Conservation (phyloP, 164 flowering plant genomes). For the Aristolochia californica region DNA sequence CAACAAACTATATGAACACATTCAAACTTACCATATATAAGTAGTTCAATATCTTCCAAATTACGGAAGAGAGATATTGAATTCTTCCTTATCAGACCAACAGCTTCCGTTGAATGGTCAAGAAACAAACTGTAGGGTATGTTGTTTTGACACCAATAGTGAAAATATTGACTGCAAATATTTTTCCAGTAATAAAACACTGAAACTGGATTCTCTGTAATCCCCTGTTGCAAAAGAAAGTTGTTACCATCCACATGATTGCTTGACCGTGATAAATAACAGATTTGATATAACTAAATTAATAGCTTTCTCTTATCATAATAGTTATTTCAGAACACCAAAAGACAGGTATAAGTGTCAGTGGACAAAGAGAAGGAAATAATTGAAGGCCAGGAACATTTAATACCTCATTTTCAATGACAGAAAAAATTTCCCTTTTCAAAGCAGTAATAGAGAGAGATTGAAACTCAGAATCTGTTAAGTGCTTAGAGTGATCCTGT, state of each 20-base stretch:
- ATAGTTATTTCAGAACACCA: not conserved
- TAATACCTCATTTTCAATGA: constrained; percentile 70
- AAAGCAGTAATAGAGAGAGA: constrained; percentile 56
- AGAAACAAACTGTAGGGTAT: constrained; percentile 47
- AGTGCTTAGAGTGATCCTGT: constrained; percentile 51
- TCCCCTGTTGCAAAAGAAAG: constrained; percentile 34
- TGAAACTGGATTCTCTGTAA: constrained; percentile 38
- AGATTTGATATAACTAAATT: too few relatives aligned
- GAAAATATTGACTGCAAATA: constrained; percentile 51
- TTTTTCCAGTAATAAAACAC: constrained; percentile 52
- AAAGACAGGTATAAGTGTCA: not conserved
- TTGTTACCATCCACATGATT: constrained; percentile 2
- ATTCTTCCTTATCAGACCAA: constrained; percentile 61
- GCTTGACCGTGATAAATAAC: not conserved
- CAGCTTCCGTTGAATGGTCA: constrained; percentile 45
- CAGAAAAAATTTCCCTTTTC: constrained; percentile 55
- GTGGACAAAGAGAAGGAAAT: not conserved
- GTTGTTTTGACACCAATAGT: constrained; percentile 67
- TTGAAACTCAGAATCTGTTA: constrained; percentile 55
- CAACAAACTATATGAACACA: too few relatives aligned
- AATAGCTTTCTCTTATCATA: not conserved
- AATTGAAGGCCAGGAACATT: not conserved
- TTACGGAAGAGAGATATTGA: constrained; percentile 65
- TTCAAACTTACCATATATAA: constrained; percentile 46
- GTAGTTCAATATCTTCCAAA: constrained; percentile 62